Conservation (phyloP, 805 yeast species). For the Clavispora santaluciae region DNA sequence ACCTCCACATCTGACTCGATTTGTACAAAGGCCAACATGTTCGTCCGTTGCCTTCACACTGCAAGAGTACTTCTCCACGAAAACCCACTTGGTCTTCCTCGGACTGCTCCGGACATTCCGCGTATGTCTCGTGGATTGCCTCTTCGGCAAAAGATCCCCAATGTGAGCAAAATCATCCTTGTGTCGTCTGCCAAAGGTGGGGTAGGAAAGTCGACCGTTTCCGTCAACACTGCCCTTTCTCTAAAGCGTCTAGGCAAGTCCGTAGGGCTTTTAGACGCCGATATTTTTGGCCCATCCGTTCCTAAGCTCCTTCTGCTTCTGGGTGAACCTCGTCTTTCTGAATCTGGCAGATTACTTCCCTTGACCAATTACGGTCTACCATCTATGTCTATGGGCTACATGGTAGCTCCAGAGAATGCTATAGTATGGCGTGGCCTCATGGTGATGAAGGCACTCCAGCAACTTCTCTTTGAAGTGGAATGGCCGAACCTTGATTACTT, state of each 20-base stretch:
- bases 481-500: conserved; percentile 67
- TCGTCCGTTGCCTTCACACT: conserved; percentile 3
- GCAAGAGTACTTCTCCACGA: conserved; percentile 17
- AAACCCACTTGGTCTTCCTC: conserved; percentile 40
- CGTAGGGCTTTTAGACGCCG: conserved; percentile 74
- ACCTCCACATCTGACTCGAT: too few relatives aligned
- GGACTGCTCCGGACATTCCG: conserved; percentile 11
- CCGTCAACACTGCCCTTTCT: conserved; percentile 64
- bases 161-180: conserved; percentile 57
- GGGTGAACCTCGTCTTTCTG: conserved; percentile 63
- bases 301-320: conserved; percentile 65
- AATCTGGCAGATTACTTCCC: conserved; percentile 56
- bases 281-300: conserved; percentile 79
- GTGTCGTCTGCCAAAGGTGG: conserved; percentile 81
- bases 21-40: neutral
- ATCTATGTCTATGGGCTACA: conserved; percentile 87
- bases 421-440: conserved; percentile 84
- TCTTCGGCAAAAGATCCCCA: conserved; percentile 48
- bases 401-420: conserved; percentile 61
- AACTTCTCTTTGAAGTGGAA: conserved; percentile 73
- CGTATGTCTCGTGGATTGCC: conserved; percentile 53
- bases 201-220: conserved; percentile 74
- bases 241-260: conserved; percentile 48
- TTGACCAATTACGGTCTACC: conserved; percentile 69
- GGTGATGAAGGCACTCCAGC: conserved; percentile 85